These are phyloP conservation scores for Rhizodiscina lignyota DNA, from an alignment of 495 filamentous ascomycete genomes.

Conservation along the genomic window DNA sequence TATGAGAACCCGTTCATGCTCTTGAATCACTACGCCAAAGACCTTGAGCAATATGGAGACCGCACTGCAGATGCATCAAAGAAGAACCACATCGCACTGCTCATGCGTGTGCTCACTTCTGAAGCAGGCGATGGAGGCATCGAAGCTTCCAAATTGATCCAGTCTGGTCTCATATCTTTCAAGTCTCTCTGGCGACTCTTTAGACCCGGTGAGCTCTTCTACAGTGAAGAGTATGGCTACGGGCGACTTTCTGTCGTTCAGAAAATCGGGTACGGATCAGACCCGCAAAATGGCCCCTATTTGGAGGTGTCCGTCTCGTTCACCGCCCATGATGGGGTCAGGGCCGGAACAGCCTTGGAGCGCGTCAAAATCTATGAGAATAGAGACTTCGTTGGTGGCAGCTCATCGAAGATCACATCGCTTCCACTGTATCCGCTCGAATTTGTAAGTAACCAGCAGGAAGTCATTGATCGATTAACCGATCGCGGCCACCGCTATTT, in stretches of 20 bases:
- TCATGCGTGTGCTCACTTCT: slow-evolving; percentile 15
- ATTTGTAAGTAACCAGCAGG: slow-evolving; percentile 2
- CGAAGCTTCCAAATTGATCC: slow-evolving; percentile 3
- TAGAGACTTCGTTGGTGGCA: slow-evolving; percentile 4
- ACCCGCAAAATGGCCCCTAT: slow-evolving; percentile 8
- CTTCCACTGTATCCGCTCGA: slow-evolving; percentile 2
- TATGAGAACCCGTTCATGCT: slow-evolving; percentile 15
- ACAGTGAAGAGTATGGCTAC: slow-evolving; percentile 6
- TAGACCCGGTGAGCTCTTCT: slow-evolving; percentile 11
- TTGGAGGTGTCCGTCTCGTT: slow-evolving; percentile 10
- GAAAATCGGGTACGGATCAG: slow-evolving; percentile 12
- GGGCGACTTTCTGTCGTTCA: slow-evolving; percentile 5
- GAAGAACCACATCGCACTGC: slow-evolving; percentile 16
- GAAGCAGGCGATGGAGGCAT: slow-evolving; percentile 8
- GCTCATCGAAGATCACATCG: slow-evolving; percentile 2
- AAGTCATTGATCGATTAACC: slow-evolving; percentile 6
- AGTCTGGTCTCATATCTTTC: slow-evolving; percentile 11
- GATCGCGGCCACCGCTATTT: slow-evolving; percentile 10
- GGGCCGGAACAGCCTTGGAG: slow-evolving; percentile 6
- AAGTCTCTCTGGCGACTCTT: slow-evolving; percentile 13
- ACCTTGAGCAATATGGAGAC: slow-evolving; percentile 19
- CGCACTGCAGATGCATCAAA: slow-evolving; percentile 13
- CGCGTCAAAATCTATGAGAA: slow-evolving; percentile 10
- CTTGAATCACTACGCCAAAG: slow-evolving; percentile 14
- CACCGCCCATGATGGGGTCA: slow-evolving; percentile 11